Conservation (phyloP, 2,329 filamentous ascomycete genomes). For the Alternaria angustiovoidea region DNA sequence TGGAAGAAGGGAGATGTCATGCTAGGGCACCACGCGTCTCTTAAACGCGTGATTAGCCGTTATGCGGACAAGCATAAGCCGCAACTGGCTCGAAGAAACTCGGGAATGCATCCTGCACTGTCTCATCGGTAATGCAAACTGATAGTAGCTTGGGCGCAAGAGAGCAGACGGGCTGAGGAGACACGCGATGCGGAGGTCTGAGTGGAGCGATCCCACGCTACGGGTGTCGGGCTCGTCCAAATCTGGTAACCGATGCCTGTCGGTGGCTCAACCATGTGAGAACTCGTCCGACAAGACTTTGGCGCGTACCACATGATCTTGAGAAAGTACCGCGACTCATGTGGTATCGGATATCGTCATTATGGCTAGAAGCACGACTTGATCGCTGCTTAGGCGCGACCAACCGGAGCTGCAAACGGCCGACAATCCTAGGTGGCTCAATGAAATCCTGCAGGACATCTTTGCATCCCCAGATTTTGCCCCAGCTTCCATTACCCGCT, state of each 20-base stretch:
- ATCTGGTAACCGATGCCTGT: constrained; percentile 5
- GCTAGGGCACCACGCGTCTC: neutral
- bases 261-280: neutral
- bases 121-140: neutral
- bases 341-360: neutral
- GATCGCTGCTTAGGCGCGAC: neutral
- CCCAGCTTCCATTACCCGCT: no score
- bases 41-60: neutral
- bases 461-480: neutral
- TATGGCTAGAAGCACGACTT: neutral
- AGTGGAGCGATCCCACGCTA: constrained; percentile 1
- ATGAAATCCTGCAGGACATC: neutral
- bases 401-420: neutral
- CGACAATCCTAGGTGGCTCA: neutral
- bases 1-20: neutral
- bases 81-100: neutral
- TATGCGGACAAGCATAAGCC: neutral
- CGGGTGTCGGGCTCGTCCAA: constrained; percentile 3
- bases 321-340: neutral
- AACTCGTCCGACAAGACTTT: neutral
- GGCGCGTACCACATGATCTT: neutral
- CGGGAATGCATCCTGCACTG: neutral
- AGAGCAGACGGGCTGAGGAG: neutral
- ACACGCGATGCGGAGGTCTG: neutral
- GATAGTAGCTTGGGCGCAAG: neutral